These are phyloP conservation scores for Neonectria ditissima DNA, from an alignment of 2,329 filamentous ascomycete species.

Conservation along the genomic window DNA sequence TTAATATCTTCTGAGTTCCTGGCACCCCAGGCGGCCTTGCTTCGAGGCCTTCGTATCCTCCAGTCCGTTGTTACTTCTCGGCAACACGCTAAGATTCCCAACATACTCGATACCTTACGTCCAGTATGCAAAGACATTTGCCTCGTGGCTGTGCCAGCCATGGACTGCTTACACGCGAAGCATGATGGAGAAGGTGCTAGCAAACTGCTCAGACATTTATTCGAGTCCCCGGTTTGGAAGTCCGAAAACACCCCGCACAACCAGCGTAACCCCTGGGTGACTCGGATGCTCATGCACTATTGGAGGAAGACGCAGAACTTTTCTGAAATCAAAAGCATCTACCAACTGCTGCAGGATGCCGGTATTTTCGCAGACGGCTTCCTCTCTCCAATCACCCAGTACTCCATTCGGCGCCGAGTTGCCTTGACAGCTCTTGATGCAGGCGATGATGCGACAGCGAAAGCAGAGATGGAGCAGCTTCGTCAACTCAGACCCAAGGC, in stretches of 20 bases:
- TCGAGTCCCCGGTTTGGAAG: slow-evolving; percentile 13
- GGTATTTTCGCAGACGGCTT: slow-evolving; percentile 43
- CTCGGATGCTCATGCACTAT: slow-evolving; percentile 41
- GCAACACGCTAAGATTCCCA: slow-evolving; percentile 33
- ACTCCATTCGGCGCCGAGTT: slow-evolving; percentile 47
- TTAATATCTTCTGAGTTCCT: slow-evolving; percentile 31
- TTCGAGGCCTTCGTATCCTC: slow-evolving; percentile 43
- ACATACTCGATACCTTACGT: slow-evolving; percentile 37
- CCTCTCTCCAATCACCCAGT: slow-evolving; percentile 38
- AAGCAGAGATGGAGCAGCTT: slow-evolving; percentile 43
- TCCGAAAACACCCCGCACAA: slow-evolving; percentile 14
- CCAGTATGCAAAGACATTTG: slow-evolving; percentile 41
- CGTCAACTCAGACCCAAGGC: slow-evolving; percentile 33
- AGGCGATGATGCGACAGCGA: slow-evolving; percentile 43
- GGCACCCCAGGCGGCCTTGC: slow-evolving; percentile 27
- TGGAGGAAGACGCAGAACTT: slow-evolving; percentile 44
- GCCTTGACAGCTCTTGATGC: slow-evolving; percentile 43
- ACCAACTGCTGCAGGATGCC: slow-evolving; percentile 44
- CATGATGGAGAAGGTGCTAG: slow-evolving; percentile 32
- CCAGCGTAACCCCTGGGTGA: slow-evolving; percentile 36
- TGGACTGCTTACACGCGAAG: slow-evolving; percentile 35
- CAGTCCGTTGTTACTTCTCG: slow-evolving; percentile 31
- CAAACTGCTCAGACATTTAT: slow-evolving; percentile 32
- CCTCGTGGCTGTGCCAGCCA: slow-evolving; percentile 37
- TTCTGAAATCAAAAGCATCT: slow-evolving; percentile 41